Evolutionary conservation across 2,329 filamentous ascomycete genomes (phyloP).

Genomic region (Botrytis galanthina): DNA sequence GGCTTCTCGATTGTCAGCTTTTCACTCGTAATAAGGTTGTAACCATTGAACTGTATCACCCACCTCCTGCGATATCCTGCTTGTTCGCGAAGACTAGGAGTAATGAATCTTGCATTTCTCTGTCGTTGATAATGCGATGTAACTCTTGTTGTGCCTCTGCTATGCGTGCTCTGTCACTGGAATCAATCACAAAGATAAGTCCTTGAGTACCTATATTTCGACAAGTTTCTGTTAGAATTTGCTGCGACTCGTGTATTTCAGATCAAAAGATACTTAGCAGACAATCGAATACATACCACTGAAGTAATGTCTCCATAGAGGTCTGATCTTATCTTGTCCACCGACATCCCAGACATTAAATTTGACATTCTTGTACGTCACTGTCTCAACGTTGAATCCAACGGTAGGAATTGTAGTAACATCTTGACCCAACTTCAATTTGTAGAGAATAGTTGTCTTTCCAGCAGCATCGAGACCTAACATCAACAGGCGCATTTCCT

Average conservation of each 20-base stretch:
- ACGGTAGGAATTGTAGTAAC: conserved; percentile 98
- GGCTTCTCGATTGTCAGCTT: conserved; percentile 47
- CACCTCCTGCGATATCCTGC: conserved; percentile 86
- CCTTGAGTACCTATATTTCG: conserved; percentile 76
- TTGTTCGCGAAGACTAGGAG: conserved; percentile 98
- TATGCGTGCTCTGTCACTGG: conserved; percentile 85
- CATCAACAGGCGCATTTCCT: conserved; percentile 99
- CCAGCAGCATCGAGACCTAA: conserved; percentile 95
- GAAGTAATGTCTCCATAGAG: conserved; percentile 97
- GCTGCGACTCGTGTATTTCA: not conserved
- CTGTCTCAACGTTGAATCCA: conserved; percentile 98
- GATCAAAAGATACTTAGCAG: not conserved
- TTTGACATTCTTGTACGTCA: conserved; percentile 99
- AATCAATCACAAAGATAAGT: conserved; percentile 98
- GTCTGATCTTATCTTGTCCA: conserved; percentile 97
- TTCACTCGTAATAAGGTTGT: too few relatives aligned
- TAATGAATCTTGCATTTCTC: conserved; percentile 95
- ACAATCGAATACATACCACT: conserved; percentile 54
- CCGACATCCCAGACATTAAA: conserved; percentile 99
- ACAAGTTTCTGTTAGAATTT: conserved; percentile 16
- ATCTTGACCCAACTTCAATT: conserved; percentile 96
- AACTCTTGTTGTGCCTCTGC: conserved; percentile 91
- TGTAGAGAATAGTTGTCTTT: conserved; percentile 99
- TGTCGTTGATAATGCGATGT: conserved; percentile 95
- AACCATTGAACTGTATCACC: conserved; percentile 32